Evolutionary conservation across 805 yeast species (phyloP).

Genomic region (Saccharomycopsis microspora): DNA sequence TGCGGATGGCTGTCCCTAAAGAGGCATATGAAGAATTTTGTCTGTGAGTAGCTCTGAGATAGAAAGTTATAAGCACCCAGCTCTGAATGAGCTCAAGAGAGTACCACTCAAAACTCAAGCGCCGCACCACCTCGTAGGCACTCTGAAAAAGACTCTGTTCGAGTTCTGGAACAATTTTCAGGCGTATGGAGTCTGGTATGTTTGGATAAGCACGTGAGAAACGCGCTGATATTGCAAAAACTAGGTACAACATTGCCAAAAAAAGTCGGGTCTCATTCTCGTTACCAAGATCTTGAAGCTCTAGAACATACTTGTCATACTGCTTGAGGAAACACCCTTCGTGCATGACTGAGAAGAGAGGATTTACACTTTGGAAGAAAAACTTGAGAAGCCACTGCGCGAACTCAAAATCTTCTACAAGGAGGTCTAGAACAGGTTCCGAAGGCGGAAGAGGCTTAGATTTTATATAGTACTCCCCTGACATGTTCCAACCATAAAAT

Average conservation of each 20-base stretch:
- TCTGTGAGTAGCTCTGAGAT: conserved; percentile 32
- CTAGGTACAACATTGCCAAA: conserved; percentile 37
- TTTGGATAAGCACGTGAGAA: conserved; percentile 19
- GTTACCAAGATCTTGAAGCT: neutral
- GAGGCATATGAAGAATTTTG: conserved; percentile 33
- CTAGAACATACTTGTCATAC: conserved; percentile 21
- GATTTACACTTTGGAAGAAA: conserved; percentile 40
- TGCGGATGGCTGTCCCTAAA: conserved; percentile 30
- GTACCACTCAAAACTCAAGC: conserved; percentile 39
- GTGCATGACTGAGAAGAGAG: conserved; percentile 40
- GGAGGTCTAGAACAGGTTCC: conserved; percentile 20
- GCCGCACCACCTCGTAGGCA: conserved; percentile 27
- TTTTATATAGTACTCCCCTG: conserved; percentile 41
- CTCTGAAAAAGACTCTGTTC: conserved; percentile 34
- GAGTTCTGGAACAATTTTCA: conserved; percentile 22
- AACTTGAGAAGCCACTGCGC: conserved; percentile 23
- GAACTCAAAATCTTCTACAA: neutral
- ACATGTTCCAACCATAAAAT: conserved; percentile 55
- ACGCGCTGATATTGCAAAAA: conserved; percentile 39
- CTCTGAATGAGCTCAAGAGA: conserved; percentile 38
- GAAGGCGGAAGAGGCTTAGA: conserved; percentile 2
- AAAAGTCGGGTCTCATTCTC: conserved; percentile 25
- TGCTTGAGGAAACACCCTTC: conserved; percentile 44
- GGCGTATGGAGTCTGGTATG: neutral
- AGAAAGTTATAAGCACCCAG: conserved; percentile 34